phyloP scores from a whole-genome alignment of 352 stramenopile species.

The Phytopythium vexans region DNA sequence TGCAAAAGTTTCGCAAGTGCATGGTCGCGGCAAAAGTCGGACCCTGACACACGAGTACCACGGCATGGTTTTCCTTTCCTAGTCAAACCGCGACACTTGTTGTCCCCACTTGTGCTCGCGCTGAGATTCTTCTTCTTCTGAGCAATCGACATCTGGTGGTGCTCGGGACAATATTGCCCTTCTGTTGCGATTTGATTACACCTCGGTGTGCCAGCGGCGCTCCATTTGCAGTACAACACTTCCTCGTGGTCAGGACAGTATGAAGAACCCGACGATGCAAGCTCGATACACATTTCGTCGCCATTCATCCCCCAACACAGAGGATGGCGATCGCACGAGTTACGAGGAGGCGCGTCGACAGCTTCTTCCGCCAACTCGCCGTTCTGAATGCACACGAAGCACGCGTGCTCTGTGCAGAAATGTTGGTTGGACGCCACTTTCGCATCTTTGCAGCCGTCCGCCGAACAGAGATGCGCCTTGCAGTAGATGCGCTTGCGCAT shows the following conservation, averaged over 20 bases:
- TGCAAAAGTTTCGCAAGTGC: neutral
- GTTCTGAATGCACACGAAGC: constrained; percentile 49
- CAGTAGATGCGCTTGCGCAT: constrained; percentile 36
- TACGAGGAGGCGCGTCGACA: constrained; percentile 40
- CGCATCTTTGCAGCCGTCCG: constrained; percentile 31
- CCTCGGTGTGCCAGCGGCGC: constrained; percentile 9
- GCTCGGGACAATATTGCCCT: constrained; percentile 29
- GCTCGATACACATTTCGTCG: constrained; percentile 30
- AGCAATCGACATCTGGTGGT: constrained; percentile 9
- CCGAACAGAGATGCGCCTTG: constrained; percentile 35
- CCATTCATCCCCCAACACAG: constrained; percentile 43
- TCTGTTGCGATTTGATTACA: constrained; percentile 31
- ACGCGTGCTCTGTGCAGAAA: constrained; percentile 53
- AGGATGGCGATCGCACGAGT: constrained; percentile 42
- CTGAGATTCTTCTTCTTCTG: neutral
- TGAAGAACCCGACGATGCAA: constrained; percentile 22
- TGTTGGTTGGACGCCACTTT: constrained; percentile 21
- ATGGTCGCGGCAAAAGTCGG: constrained; percentile 41
- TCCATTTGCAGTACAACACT: constrained; percentile 31
- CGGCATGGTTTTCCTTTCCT: constrained; percentile 49
- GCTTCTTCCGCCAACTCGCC: constrained; percentile 17
- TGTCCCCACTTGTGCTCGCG: neutral
- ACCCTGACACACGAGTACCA: constrained; percentile 16
- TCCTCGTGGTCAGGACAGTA: constrained; percentile 43
- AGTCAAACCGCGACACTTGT: constrained; percentile 29